phyloP scores from a whole-genome alignment of 108 stramenopile species.

The Nannochloropsis salina region DNA sequence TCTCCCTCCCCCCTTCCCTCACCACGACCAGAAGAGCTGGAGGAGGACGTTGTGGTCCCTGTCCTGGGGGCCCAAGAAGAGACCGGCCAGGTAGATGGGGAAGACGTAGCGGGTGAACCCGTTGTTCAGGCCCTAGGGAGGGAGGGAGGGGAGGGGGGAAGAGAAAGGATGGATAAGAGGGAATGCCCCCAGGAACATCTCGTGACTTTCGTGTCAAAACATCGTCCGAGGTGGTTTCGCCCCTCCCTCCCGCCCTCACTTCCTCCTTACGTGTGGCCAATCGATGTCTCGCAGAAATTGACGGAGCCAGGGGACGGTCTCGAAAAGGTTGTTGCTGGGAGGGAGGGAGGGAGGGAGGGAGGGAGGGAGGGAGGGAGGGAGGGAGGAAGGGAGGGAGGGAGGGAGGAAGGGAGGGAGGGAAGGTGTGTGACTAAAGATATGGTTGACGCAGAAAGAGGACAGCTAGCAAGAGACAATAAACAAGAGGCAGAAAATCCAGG shows the following conservation, averaged over 20 bases:
- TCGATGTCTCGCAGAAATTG: neutral
- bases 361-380: slow-evolving; percentile 1
- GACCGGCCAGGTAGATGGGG: neutral
- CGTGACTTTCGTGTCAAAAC: too few species aligned
- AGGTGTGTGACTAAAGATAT: too few species aligned
- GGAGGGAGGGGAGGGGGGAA: neutral
- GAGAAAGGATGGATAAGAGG: neutral
- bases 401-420: neutral
- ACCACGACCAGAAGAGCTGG: neutral
- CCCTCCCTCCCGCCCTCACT: neutral
- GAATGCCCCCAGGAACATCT: too few species aligned
- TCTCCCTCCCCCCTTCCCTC: neutral
- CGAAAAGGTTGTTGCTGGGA: neutral
- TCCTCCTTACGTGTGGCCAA: neutral
- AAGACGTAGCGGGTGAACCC: neutral
- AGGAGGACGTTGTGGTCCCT: neutral
- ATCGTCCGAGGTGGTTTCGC: too few species aligned
- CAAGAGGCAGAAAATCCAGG: too few species aligned
- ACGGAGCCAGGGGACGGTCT: neutral
- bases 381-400: neutral
- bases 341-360: slow-evolving; percentile 2
- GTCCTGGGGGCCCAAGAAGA: neutral
- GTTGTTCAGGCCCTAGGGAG: neutral
- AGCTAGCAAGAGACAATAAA: too few species aligned
- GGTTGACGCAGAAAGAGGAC: too few species aligned